Conservation (phyloP, 306 rosid species). For the Styphnolobium japonicum region DNA sequence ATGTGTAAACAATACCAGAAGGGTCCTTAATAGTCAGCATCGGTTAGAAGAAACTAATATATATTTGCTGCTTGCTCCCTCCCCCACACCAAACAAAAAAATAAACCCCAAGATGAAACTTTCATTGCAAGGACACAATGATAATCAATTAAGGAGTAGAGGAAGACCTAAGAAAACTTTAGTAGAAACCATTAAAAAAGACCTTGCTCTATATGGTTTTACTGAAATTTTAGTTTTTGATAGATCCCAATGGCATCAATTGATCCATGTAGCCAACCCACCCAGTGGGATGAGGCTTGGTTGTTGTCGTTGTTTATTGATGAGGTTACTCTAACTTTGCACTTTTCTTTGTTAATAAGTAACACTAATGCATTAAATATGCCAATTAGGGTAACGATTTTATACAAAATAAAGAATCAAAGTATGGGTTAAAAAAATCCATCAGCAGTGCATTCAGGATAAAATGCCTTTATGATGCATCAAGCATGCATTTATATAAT, state of each 20-base stretch:
- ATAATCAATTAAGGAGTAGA: not conserved
- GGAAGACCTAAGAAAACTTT: not conserved
- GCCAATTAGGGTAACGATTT: not conserved
- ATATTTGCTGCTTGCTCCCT: not conserved
- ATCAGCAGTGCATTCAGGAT: not conserved
- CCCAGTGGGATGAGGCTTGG: not conserved
- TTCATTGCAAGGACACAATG: not conserved
- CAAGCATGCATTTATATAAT: not conserved
- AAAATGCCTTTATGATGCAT: not conserved
- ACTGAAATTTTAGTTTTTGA: not conserved
- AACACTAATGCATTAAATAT: not conserved
- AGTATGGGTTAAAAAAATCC: not conserved
- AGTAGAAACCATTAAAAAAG: not conserved
- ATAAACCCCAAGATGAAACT: not conserved
- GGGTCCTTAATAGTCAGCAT: not conserved
- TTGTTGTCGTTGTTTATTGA: not conserved
- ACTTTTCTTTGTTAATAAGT: not conserved
- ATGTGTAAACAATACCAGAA: conserved; percentile 10
- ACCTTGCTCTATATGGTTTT: not conserved
- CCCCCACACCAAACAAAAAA: too few relatives aligned
- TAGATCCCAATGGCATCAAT: not conserved
- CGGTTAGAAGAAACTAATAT: not conserved
- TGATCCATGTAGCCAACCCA: not conserved
- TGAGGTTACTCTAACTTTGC: not conserved
- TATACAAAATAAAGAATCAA: not conserved